Conservation (phyloP, 2,329 filamentous ascomycete genomes). For the Chalara sp. region DNA sequence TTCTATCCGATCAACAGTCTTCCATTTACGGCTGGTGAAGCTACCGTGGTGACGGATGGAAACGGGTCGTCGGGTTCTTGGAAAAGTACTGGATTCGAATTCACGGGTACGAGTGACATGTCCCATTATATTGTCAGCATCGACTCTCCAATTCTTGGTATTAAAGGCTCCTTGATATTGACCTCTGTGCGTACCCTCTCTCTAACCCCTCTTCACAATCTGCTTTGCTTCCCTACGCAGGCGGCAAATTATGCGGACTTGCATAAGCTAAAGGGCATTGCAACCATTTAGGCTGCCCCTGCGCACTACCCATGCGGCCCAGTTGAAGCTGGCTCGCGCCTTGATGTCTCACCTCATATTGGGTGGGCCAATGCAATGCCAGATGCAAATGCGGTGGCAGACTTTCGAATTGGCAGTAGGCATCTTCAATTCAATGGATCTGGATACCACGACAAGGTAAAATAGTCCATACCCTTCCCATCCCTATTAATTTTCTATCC, state of each 20-base stretch:
- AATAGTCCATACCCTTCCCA: neutral
- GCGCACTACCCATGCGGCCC: constrained; percentile 24
- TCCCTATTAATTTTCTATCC: neutral
- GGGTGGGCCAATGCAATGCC: constrained; percentile 34
- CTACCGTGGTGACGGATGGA: constrained; percentile 7
- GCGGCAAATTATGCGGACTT: too few species aligned
- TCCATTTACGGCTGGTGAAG: constrained; percentile 6
- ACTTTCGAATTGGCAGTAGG: constrained; percentile 21
- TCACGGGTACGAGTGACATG: constrained; percentile 8
- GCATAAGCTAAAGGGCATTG: too few species aligned
- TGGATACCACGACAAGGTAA: constrained; percentile 39
- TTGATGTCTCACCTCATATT: constrained; percentile 22
- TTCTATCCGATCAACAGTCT: neutral
- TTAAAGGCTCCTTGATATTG: constrained; percentile 11
- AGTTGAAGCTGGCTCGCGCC: constrained; percentile 4
- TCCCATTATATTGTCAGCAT: constrained; percentile 10
- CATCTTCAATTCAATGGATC: constrained; percentile 29
- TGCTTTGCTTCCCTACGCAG: neutral
- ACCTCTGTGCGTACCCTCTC: neutral
- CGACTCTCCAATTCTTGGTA: constrained; percentile 7
- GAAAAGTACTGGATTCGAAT: constrained; percentile 9
- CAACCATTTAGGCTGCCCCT: constrained; percentile 5
- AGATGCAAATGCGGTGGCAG: constrained; percentile 26
- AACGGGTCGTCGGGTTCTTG: constrained; percentile 11
- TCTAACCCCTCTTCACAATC: neutral